phyloP scores from a whole-genome alignment of 257 asterid species.

The Scutellaria minor region DNA sequence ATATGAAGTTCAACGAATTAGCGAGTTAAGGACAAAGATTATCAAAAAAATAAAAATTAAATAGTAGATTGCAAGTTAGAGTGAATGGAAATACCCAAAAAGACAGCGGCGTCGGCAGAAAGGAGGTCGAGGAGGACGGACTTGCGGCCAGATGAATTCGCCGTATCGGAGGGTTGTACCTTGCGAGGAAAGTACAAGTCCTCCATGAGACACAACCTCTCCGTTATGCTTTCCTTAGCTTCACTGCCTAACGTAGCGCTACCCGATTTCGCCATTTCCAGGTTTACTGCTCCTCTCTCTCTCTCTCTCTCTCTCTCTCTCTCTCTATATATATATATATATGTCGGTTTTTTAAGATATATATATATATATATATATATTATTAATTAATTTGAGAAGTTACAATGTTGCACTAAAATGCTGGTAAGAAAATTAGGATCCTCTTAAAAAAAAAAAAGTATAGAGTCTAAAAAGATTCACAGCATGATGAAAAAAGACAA shows the following conservation, averaged over 20 bases:
- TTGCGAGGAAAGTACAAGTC: conserved; percentile 93
- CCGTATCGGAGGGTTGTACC: conserved; percentile 63
- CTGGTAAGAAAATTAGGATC: too few relatives aligned
- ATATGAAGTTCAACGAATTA: background rate
- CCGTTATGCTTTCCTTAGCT: conserved; percentile 63
- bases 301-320: background rate
- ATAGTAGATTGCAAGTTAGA: background rate
- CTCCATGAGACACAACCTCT: conserved; percentile 68
- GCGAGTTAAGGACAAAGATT: background rate
- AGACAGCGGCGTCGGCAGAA: conserved; percentile 82
- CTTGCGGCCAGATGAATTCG: conserved; percentile 68
- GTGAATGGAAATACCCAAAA: conserved; percentile 57
- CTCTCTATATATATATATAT: too few relatives aligned
- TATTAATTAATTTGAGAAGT: too few relatives aligned
- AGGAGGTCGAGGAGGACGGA: conserved; percentile 78
- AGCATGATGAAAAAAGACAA: too few relatives aligned
- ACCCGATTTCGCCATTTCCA: conserved; percentile 43
- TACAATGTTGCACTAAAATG: too few relatives aligned
- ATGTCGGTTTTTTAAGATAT: background rate
- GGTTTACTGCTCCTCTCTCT: background rate
- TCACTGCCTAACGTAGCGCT: conserved; percentile 45
- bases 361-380: too few relatives aligned
- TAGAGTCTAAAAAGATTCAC: too few relatives aligned
- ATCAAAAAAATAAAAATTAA: background rate
- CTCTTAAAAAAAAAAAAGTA: too few relatives aligned